Base-by-base conservation (phyloP, 805 yeast genomes). In the Yamadazyma nakazawae region DNA sequence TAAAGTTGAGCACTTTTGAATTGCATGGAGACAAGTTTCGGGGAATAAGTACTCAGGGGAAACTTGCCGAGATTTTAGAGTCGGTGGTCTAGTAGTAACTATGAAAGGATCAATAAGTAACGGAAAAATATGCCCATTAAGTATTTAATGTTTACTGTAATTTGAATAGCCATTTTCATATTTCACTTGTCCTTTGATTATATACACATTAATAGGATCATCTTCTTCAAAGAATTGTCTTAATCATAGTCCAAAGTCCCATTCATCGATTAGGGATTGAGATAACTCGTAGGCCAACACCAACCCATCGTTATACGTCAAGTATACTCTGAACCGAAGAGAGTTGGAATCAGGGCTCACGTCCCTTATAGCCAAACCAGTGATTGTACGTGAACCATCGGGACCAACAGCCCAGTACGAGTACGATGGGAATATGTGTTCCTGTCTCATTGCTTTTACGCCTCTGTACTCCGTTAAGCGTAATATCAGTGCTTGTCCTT, bases 361-460 rank as follows among this genome's bases (percentile, higher is more conserved):
- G 18, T 45, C 21, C 24, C 70, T 49, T 1, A 61, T 50, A 8
- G 64, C 51, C 28, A 71, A 24, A 1, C 75, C 76, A 21, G 59
- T 52, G 0, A 72, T 60, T 5, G 72, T 63, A 34, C 75, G 54
- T 36, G 51, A 58, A 0, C 66, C 66, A 37, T 54, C 61, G 24
- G 54, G 54, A 2, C 64, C 64, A n/a, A 59, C 43, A 3, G 60
- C 63, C 25, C 67, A 40, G 12, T 57, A 54, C 8, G 56, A 42
- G 2, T 67, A 66, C 49, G 68, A 63, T 10, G 77, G 75, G 37
- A 72, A 69, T 2, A 70, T 43, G 49, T 68, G 67, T 46, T 72
- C 77, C 47, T 72, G 76, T 30, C 76, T 54, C 74, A 72, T 68
- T 4, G 72, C 76, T 40, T 52, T 62, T 0, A 72, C 54, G 1